These are phyloP conservation scores for Hymenoscyphus salicellus DNA, from an alignment of 2,329 filamentous ascomycete genomes.

Conservation along the genomic window DNA sequence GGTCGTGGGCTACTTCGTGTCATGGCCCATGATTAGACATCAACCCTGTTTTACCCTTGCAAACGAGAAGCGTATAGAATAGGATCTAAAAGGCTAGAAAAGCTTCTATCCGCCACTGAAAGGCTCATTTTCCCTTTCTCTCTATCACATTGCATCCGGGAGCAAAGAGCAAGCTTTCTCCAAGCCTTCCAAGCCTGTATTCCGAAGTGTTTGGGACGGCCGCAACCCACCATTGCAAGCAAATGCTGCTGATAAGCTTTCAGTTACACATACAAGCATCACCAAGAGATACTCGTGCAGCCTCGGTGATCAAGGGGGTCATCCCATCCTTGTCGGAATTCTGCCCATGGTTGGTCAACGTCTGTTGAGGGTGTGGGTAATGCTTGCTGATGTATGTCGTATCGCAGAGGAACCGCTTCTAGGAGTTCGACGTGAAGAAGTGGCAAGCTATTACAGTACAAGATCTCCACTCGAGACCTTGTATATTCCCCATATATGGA, in stretches of 20 bases:
- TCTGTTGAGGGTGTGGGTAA: no score
- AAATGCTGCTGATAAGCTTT: conserved; percentile 7
- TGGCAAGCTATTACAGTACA: background rate
- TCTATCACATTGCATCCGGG: background rate
- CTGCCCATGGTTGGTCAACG: background rate
- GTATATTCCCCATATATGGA: background rate
- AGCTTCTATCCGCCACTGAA: background rate
- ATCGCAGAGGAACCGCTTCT: no score
- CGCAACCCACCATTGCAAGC: background rate
- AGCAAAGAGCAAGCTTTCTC: background rate
- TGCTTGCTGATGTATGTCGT: no score
- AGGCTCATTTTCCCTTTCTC: background rate
- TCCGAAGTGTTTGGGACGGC: background rate
- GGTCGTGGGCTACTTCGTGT: background rate
- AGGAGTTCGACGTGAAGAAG: background rate
- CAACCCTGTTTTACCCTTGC: background rate
- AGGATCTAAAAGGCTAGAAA: background rate
- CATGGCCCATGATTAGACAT: no score
- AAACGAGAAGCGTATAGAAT: background rate
- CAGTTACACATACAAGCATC: background rate
- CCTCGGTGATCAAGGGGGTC: conserved; percentile 1
- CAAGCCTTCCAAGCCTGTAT: background rate
- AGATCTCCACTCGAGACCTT: background rate
- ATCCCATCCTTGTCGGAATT: background rate
- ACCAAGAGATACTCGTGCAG: conserved; percentile 1